Evolutionary conservation across 805 yeast species (phyloP), one percentile per base, ranked within the genome.

Genomic region (Blastobotrys attinorum): DNA sequence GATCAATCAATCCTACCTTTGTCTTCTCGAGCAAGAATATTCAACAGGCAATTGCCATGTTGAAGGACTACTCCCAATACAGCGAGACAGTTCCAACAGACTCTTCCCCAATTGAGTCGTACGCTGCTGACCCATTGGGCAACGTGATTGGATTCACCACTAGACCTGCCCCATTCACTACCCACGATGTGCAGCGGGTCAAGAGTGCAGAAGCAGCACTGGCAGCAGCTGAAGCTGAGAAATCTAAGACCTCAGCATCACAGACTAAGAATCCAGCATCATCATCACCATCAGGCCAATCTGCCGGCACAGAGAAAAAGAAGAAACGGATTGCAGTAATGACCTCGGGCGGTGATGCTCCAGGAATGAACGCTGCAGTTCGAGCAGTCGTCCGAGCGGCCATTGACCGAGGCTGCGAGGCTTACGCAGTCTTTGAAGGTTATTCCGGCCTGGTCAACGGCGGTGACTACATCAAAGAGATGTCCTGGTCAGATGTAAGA

Each of bases 341-440:
- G 90, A 92, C 97, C 4, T 86, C 96, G 1, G 98, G 98, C 55
- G 98, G 99, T 65, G 99, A 92, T 62, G 84, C 97, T 42, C 98
- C 94, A 23, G 99, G 99, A 57, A 92, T 92, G 98, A 87, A 88
- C 65, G 90, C 97, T 3, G 85, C 81, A 22, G 98, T 92, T 5
- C 75, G 98, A 50, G 95, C 97, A 0, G 95, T 92, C 47, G 96
- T 90, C 6, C 76, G 98, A 56, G 78, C 96, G 1, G 96, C 95
- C 49, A 86, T 92, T 51, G 77, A 71, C 68, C 72, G 79, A 46
- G 89, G 83, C 15, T 92, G 97, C 69, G 94, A 88, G 50, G 90
- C 88, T 23, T 92, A 73, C 57, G 97, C 94, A 22, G 79, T 94
- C 39, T 81, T 77, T 61, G 98, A 92, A 66, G 98, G 98, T 49